Evolutionary conservation across 2,329 filamentous ascomycete species (phyloP), one percentile per base, ranked within the genome.

Genomic region (Colletotrichum eremochloae): DNA sequence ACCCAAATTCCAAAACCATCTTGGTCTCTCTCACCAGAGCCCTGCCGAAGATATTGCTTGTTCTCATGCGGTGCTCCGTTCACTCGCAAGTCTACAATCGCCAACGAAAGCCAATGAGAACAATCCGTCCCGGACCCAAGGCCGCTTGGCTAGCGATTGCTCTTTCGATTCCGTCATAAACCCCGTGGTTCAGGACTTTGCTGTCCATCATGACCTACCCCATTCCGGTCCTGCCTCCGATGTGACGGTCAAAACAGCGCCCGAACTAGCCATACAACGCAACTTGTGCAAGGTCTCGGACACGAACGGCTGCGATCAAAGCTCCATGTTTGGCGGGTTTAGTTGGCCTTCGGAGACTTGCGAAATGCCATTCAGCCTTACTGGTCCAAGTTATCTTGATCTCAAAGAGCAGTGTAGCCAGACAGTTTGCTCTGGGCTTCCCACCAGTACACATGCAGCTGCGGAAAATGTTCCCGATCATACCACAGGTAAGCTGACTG

Each of bases 231-330:
- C 24, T 20, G 31, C 15, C 18, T 15, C n/a, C 29, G 31, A 36
- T 20, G 8, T 8, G 15, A 31, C 31, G 29, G 29, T 15, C 9
- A 20, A 20, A 2, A 20, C 8, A 36, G 15, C 9, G 3, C 31
- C 18, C 31, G 58, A 36, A 5, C 8, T 20, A 11, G 12, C 15
- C 3, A 50, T 6, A 15, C 64, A 20, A 14, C 31, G 55, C 24
- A 18, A 24, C 15, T 1, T 33, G 53, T 75, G 73, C 66, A 67
- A 76, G 74, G 40, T 61, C 50, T 66, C 81, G 1, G 84, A 86
- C 74, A 76, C 76, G 7, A 84, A 80, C 76, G 84, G 86, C 83
- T 80, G 82, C 1, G 83, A 86, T 73, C 86, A 83, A 63, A 60
- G 77, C 4, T 75, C 71, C 2, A 5, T 36, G 7, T 36, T 15